Evolutionary conservation across 2,329 filamentous ascomycete species (phyloP), one percentile per base, ranked within the genome.

Genomic region (Ilyonectria destructans): DNA sequence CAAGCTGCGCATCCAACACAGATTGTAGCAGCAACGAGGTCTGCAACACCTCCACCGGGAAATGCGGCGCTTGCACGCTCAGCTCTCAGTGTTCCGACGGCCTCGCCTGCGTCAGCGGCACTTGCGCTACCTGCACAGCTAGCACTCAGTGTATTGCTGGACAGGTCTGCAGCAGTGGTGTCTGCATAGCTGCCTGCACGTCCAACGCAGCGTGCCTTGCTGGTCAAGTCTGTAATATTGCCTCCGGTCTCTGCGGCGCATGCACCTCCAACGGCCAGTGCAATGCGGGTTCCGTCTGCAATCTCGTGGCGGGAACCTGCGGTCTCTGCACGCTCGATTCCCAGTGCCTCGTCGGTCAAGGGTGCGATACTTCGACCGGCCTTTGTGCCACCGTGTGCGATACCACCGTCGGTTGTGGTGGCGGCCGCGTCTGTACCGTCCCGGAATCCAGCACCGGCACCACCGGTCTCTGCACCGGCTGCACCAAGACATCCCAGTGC

Each of bases 21-120:
- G 33, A 64, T 8, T 71, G 69, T 40, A 19, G 46, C 58, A 58
- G n/a, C 13, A 64, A 64, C 19, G 60, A 68, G n/a, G 59, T 66
- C 29, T 71, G 69, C 43, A 19, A 37, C 10, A 33, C 31, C 9
- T 31, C 6, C 5, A 57, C 45, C 1, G 69, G 69, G 9, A 40
- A 31, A 12, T 71, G 69, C 48, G 35, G 35, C 10, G n/a, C 51
- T 2, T 64, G 60, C 45, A 51, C 59, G 15, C 19, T 48, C n/a
- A 58, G 31, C 21, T 40, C 66, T 0, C 62, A 65, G 33, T 70
- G 69, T 23, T 26, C 46, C 31, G 46, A 51, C 21, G 63, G 63
- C 9, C 59, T 54, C 8, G 35, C 58, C 8, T 65, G 61, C 21
- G 29, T 51, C 46, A 58, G 48, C 31, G 48, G 57, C 10, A n/a